Conservation (phyloP, 768 basidiomycete genomes). For the Tephrocybe sp. region DNA sequence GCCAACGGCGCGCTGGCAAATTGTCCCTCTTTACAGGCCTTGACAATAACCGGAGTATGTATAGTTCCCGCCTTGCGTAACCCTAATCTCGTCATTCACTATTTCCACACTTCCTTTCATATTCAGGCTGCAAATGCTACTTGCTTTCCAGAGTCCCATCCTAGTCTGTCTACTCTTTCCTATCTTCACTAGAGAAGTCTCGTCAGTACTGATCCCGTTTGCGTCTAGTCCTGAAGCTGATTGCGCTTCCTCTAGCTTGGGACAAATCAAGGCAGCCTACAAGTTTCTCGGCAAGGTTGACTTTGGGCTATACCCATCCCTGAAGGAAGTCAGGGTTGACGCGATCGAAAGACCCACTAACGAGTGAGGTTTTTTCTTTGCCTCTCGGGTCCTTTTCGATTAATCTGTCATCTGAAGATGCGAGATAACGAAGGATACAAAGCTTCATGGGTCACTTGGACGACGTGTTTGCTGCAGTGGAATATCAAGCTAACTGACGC, state of each 20-base stretch:
- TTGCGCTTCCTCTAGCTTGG: background rate
- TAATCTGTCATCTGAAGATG: background rate
- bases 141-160: background rate
- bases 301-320: background rate
- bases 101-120: background rate
- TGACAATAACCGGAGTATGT: background rate
- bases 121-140: background rate
- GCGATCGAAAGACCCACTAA: slow-evolving; percentile 6
- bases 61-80: background rate
- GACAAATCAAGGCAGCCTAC: background rate
- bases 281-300: slow-evolving; percentile 5
- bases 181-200: background rate
- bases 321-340: slow-evolving; percentile 1
- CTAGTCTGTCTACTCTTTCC: background rate
- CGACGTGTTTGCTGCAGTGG: slow-evolving; percentile 2
- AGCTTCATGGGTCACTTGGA: background rate
- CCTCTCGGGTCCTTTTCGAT: background rate
- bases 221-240: background rate
- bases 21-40: slow-evolving; percentile 3
- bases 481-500: slow-evolving; percentile 1
- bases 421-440: slow-evolving; percentile 1
- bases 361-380: background rate
- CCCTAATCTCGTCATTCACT: background rate
- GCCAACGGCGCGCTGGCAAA: background rate
- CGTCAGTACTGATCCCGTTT: background rate